A percentile compares a stretch with the other conserved stretches of the same genome.
Conservation (phyloP, 2,329 filamentous ascomycete genomes). For the Talaromyces sp. region DNA sequence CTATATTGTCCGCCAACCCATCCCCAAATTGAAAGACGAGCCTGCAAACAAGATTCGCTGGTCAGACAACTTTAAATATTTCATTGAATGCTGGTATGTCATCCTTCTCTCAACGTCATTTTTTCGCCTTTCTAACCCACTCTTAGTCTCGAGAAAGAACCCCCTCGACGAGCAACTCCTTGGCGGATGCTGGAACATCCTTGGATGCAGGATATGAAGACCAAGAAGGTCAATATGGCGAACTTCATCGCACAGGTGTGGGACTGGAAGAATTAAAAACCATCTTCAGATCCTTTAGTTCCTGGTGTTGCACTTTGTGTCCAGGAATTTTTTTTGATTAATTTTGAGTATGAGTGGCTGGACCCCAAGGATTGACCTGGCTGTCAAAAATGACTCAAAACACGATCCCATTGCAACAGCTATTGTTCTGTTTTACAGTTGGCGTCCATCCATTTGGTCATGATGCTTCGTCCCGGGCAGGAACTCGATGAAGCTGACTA, state of each 20-base stretch:
- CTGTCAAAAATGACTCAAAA: slow-evolving; percentile 29
- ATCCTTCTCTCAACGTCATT: background rate
- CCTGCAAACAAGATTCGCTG: slow-evolving; percentile 85
- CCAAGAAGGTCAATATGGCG: slow-evolving; percentile 96
- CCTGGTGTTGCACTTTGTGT: background rate
- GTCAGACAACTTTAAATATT: slow-evolving; percentile 98
- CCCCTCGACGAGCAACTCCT: slow-evolving; percentile 80
- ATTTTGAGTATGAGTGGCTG: slow-evolving; percentile 27
- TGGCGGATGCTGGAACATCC: slow-evolving; percentile 99
- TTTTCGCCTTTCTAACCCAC: slow-evolving; percentile 17
- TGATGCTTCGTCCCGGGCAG: slow-evolving; percentile 20
- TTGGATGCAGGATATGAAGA: slow-evolving; percentile 96
- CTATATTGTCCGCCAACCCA: slow-evolving; percentile 94
- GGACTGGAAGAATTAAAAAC: slow-evolving; percentile 78
- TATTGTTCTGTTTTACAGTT: slow-evolving; percentile 8
- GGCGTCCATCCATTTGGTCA: slow-evolving; percentile 15
- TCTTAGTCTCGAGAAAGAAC: slow-evolving; percentile 87
- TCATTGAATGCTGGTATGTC: slow-evolving; percentile 93
- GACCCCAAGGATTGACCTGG: slow-evolving; percentile 31
- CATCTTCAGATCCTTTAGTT: background rate
- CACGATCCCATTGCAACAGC: slow-evolving; percentile 5
- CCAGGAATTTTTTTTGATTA: background rate
- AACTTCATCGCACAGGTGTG: slow-evolving; percentile 93
- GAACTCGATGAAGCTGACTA: slow-evolving; percentile 18
- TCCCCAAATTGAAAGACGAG: slow-evolving; percentile 95